These are phyloP conservation scores for Eragrostis tef DNA, from an alignment of 202 grass and related monocot genomes.

Conservation along the genomic window DNA sequence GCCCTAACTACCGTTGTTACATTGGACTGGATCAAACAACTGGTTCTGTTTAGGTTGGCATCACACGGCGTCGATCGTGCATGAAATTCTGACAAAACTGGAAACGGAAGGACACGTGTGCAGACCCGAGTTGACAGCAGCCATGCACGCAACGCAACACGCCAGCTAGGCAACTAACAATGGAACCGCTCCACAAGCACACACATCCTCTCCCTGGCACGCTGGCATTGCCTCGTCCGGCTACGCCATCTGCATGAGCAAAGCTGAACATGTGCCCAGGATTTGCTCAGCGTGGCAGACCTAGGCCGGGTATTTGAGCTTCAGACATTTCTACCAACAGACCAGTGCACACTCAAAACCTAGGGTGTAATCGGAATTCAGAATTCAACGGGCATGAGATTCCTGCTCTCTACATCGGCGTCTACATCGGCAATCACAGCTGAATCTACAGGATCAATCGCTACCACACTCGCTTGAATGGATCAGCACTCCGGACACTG, in stretches of 20 bases:
- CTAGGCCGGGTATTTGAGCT: not conserved
- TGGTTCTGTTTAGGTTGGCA: no score
- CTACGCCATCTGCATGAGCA: not conserved
- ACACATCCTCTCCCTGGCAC: not conserved
- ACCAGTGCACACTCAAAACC: slow-evolving; percentile 1
- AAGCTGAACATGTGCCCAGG: not conserved
- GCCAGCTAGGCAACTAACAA: not conserved
- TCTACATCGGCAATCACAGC: not conserved
- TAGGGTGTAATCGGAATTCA: slow-evolving; percentile 1
- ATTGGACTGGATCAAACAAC: no score
- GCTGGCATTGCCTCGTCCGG: not conserved
- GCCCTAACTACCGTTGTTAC: not conserved
- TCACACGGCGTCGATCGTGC: not conserved
- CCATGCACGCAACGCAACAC: not conserved
- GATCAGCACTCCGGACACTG: not conserved
- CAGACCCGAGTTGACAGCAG: not conserved
- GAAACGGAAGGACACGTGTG: not conserved
- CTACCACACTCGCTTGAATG: not conserved
- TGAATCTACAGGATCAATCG: not conserved
- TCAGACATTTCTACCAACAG: not conserved
- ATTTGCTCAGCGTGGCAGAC: not conserved
- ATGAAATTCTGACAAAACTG: slow-evolving; percentile 8
- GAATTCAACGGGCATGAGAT: not conserved
- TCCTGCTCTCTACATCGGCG: no score
- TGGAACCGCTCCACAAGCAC: not conserved